Evolutionary conservation across 2,329 filamentous ascomycete species (phyloP), one percentile per base, ranked within the genome.

Genomic region (Xylaria polymorpha): DNA sequence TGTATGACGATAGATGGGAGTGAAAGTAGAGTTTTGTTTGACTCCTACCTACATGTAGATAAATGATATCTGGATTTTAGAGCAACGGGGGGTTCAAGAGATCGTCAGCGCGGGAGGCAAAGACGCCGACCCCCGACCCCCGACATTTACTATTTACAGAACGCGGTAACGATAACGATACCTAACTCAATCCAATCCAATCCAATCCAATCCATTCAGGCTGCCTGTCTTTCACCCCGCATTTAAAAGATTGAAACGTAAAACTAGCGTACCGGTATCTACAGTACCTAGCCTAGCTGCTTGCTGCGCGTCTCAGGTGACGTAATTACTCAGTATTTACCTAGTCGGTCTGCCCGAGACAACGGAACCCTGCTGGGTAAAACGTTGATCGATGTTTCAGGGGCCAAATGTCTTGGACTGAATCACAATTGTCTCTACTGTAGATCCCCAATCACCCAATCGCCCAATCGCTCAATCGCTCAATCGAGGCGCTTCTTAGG

Each of bases 111-210:
- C 67, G 67, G 66, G n/a, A 14, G 25, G 41, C 41, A 22, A 41
- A 46, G 44, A 46, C 22, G 58, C 67, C 67, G 67, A 69, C 44
- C 37, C 14, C 66, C 66, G 66, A 66, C 41, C 41, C 8, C n/a
- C 9, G 6, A 20, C 25, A 39, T 14, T 2, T 37, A 20, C 32
- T 4, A 4, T 29, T 29, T 29, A 29, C n/a, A n/a, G n/a, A n/a
- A n/a, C n/a, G n/a, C n/a, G n/a, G n/a, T n/a, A n/a, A n/a, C n/a
- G n/a, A n/a, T n/a, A n/a, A n/a, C n/a, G n/a, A n/a, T n/a, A n/a
- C n/a, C n/a, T n/a, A n/a, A n/a, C n/a, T n/a, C n/a, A n/a, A n/a
- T n/a, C n/a, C n/a, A n/a, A n/a, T n/a, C n/a, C n/a, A n/a, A n/a
- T n/a, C n/a, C n/a, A n/a, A n/a, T n/a, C n/a, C n/a, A n/a, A n/a